Base-by-base conservation (phyloP, 192 early-diverging fungal genomes). In the Coemansia sp. region DNA sequence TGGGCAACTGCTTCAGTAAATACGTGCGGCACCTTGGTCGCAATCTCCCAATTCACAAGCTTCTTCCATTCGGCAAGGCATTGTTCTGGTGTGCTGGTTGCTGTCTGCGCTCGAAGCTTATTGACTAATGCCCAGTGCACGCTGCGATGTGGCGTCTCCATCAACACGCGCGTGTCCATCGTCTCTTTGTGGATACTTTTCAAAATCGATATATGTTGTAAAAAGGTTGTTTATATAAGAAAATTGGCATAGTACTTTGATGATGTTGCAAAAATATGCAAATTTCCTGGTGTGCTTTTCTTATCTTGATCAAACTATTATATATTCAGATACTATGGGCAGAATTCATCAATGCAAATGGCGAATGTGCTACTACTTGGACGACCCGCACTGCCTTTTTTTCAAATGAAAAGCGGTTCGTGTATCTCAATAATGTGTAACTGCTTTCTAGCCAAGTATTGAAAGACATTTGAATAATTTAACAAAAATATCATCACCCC, bases 121-220 rank as follows among this genome's bases (percentile, higher is more conserved):
- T 59, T 54, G 1, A 74, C 4, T 56, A 65, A 30, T 21, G 72
- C 66, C 72, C 72, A 74, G 53, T 74, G 66, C 26, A 74, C 72
- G 44, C 72, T 74, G 4, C 66, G 66, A 38, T 74, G 72, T 48
- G 65, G 49, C 57, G 67, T 68, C 27, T 59, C 62, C 30, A 74
- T 53, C 34, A 74, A 28, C 9, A 54, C 55, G 34, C 50, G 51
- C 14, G 54, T 32, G 25, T 73, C 64, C 70, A 73, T 73, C 23
- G 0, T n/a, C 12, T 25, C 49, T 3, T 16, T 16, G 38, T 44
- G 14, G 38, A 44, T 44, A 14, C 3, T 44, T 16, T 3, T 22
- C 31, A 28, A 32, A 23, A 18, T 21, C 49, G 5, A 49, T 30
- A 8, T n/a, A 12, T 47, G 28, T 27, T 2, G 49, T 9, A 22